Percentiles rank a stretch among this genome's conserved stretches.
Evolutionary conservation across 345 rosid species (phyloP).

Genomic region (Populus ilicifolia): DNA sequence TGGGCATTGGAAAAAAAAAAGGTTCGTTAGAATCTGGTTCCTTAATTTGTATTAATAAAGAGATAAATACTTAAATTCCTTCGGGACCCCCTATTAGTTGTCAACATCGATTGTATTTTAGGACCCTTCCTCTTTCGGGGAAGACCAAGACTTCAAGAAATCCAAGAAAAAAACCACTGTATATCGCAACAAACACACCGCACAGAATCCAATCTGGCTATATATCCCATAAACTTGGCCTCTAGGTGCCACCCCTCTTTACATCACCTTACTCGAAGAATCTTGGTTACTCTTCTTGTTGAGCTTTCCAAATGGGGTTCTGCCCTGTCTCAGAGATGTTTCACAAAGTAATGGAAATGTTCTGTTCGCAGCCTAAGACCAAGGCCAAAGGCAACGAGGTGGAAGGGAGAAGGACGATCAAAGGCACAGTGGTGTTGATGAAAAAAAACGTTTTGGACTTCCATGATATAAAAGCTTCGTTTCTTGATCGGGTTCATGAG

Average conservation of each 20-base stretch:
- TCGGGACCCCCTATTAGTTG: neutral
- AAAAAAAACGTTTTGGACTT: constrained; percentile 70
- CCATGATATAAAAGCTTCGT: constrained; percentile 55
- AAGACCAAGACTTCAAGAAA: neutral
- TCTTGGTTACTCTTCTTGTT: neutral
- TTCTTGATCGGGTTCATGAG: constrained; percentile 64
- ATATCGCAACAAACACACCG: neutral
- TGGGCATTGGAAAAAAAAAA: no score
- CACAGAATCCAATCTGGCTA: neutral
- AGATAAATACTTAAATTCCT: constrained; percentile 3
- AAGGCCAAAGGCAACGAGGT: constrained; percentile 17
- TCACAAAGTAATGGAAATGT: constrained; percentile 31
- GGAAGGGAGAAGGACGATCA: constrained; percentile 33
- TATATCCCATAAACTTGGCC: neutral
- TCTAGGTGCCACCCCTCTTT: neutral
- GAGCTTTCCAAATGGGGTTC: neutral
- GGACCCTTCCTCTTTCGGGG: neutral
- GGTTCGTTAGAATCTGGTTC: neutral
- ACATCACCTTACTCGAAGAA: neutral
- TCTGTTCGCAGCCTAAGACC: constrained; percentile 33
- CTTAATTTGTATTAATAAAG: constrained; percentile 17
- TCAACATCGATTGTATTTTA: neutral
- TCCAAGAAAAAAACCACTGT: neutral
- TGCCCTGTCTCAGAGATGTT: constrained; percentile 21
- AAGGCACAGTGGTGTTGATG: constrained; percentile 61